These are phyloP conservation scores for Aspergillus fructus DNA, from an alignment of 2,329 filamentous ascomycete genomes.

Conservation along the genomic window DNA sequence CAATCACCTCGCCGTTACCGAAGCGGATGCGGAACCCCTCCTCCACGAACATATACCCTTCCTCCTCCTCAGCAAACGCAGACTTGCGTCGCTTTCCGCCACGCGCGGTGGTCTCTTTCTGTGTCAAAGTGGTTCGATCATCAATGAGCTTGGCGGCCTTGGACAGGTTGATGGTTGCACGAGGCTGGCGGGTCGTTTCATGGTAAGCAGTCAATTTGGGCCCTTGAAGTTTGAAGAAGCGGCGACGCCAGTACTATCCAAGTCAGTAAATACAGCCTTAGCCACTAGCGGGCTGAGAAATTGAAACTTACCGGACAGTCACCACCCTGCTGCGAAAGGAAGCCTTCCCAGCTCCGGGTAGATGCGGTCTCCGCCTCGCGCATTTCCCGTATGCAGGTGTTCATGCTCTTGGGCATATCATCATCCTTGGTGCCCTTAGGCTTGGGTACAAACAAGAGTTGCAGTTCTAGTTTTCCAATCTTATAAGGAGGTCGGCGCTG, in stretches of 20 bases:
- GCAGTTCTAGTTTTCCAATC: slow-evolving; percentile 89
- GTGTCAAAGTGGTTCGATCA: slow-evolving; percentile 77
- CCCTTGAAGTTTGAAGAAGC: slow-evolving; percentile 92
- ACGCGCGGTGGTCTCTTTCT: slow-evolving; percentile 77
- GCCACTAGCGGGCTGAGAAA: not conserved
- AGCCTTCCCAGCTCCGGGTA: slow-evolving; percentile 78
- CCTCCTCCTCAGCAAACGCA: slow-evolving; percentile 95
- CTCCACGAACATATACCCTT: slow-evolving; percentile 99
- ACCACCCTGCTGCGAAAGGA: slow-evolving; percentile 92
- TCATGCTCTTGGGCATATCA: slow-evolving; percentile 99
- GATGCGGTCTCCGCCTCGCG: slow-evolving; percentile 82
- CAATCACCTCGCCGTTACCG: slow-evolving; percentile 96
- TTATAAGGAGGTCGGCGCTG: slow-evolving; percentile 89
- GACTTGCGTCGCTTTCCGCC: slow-evolving; percentile 82
- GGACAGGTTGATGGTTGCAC: slow-evolving; percentile 92
- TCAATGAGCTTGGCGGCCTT: slow-evolving; percentile 94
- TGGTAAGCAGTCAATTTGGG: slow-evolving; percentile 94
- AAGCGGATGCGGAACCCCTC: slow-evolving; percentile 99
- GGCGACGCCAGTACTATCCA: slow-evolving; percentile 86
- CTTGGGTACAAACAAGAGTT: slow-evolving; percentile 91
- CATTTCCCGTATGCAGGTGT: slow-evolving; percentile 89
- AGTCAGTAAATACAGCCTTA: slow-evolving; percentile 7
- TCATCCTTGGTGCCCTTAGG: slow-evolving; percentile 84
- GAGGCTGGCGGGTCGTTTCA: slow-evolving; percentile 89
- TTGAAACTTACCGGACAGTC: slow-evolving; percentile 81